Evolutionary conservation across 2,329 filamentous ascomycete species (phyloP), one percentile per base, ranked within the genome.

Genomic region (Dactylellina drechsleri): DNA sequence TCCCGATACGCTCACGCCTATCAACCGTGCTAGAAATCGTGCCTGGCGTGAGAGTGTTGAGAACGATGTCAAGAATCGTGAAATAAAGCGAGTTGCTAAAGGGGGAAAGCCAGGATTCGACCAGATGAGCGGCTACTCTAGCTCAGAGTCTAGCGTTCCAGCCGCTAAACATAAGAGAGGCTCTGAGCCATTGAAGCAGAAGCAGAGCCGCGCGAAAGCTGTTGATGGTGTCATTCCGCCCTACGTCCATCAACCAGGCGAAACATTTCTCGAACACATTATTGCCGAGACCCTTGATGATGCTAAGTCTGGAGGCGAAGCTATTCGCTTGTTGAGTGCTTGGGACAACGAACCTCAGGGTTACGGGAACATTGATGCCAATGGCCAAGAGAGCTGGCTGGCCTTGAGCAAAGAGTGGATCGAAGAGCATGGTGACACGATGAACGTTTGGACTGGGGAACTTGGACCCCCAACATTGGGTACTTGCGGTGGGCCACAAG

Each of bases 261-360:
- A 75, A 47, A 75, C 71, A 2, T 75, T 75, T 12, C 15, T 68
- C 40, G 64, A 75, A 6, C 71, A 75, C 18, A 75, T 75, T 16
- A 64, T 64, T 8, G 52, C 31, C 15, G 64, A 75, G 26, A 41
- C 68, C 47, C 52, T 68, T 15, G 71, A 75, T 36, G 64, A 75
- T 26, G 71, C 71, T 7, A 75, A 75, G 23, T 75, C 64, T 16
- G 71, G 71, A n/a, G 71, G 52, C 1, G 71, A 75, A 20, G 26
- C 59, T 23, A 50, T n/a, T 0, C 64, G 71, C 16, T 36, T 75
- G 23, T 13, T 49, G 4, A 53, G 45, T 4, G 71, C 71, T 0
- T 31, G 57, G 13, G 59, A 65, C 4, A 43, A 18, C 4, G 71
- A 64, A 3, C 18, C 60, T 31, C 71, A 75, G 16, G 71, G 71